Percentiles rank a stretch among this genome's conserved stretches.
phyloP scores from a whole-genome alignment of 1,139 yeast species.

The Blastobotrys indianensis region DNA sequence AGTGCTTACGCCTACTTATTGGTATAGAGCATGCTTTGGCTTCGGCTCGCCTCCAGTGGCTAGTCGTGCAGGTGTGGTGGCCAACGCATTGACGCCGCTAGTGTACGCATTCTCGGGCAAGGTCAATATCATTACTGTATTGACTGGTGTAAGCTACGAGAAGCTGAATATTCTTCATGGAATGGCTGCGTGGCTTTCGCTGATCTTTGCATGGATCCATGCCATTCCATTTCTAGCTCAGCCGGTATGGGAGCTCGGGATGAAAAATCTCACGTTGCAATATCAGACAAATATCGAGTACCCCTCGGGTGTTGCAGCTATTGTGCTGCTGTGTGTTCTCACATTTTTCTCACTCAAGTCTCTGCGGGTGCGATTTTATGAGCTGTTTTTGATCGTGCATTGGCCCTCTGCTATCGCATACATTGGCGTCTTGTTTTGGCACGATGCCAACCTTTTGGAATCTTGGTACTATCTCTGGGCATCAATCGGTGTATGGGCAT shows the following conservation, averaged over 20 bases:
- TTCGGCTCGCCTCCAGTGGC: constrained; percentile 66
- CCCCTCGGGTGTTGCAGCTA: constrained; percentile 38
- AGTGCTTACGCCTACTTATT: constrained; percentile 46
- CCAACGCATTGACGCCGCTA: constrained; percentile 51
- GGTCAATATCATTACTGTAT: constrained; percentile 49
- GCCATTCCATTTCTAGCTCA: constrained; percentile 50
- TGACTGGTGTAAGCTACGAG: constrained; percentile 59
- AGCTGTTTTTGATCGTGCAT: constrained; percentile 50
- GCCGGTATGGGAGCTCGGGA: constrained; percentile 47
- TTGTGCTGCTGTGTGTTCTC: constrained; percentile 43
- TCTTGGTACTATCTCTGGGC: constrained; percentile 50
- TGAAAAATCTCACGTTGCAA: constrained; percentile 15
- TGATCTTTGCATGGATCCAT: constrained; percentile 49
- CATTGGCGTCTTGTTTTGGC: constrained; percentile 49
- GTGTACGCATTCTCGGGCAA: constrained; percentile 57
- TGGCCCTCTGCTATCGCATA: constrained; percentile 56
- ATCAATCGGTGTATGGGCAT: constrained; percentile 50
- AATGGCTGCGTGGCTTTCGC: constrained; percentile 48
- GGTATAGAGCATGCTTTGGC: constrained; percentile 51
- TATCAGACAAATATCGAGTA: constrained; percentile 16
- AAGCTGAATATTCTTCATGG: constrained; percentile 55
- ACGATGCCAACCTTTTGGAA: constrained; percentile 38
- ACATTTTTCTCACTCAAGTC: constrained; percentile 44
- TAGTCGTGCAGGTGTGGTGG: constrained; percentile 53
- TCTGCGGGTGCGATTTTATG: constrained; percentile 45